Base-by-base conservation (phyloP, 148 eudicot species). In the Persicaria maculosa region DNA sequence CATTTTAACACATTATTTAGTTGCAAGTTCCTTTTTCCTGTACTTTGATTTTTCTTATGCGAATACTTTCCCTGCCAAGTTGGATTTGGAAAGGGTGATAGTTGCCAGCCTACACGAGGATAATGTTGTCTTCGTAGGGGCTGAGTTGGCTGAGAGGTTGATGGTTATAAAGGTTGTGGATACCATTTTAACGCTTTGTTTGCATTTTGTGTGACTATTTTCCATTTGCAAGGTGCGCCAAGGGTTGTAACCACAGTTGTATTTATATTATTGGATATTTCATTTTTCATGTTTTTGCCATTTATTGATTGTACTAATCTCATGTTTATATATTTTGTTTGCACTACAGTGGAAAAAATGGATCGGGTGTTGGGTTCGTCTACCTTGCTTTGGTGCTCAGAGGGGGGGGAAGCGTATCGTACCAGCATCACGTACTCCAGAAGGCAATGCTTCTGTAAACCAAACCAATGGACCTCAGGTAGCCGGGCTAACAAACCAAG, bases 351-450 rank as follows among this genome's bases (percentile, higher is more conserved):
- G 92, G 54, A 92, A 95, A 80, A 86, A 89, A 79, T 95, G 99
- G 99, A 85, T 85, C 72, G 88, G 94, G 78, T 95, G 99, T 79
- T 90, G 83, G 87, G 86, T 86, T 74, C 90, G 93, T 76, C 78
- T 95, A 45, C 83, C 99, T 17, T 95, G 99, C 80, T 90, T 95
- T 48, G 68, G 91, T 19, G 78, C 74, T 22, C 97, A 90, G 75
- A 92, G 89, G 80, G 91, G 91, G 76, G 93, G 90, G 45, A 95
- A 90, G 74, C 92, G 99, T 40, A 84, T 94, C 57, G 98, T 90
- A 40, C 98, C 98, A 54, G 84, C 98, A 76, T 74, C 97, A 77
- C 98, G 98, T 68, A 81, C 89, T 14, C 93, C 92, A 25, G 98
- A 94, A 36, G 80, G 87, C 55, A 88, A 79, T 76, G 71, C 88